Evolutionary conservation across 2,329 filamentous ascomycete genomes (phyloP).

Genomic region (Ophiognomonia clavigignenti-juglandacearum): DNA sequence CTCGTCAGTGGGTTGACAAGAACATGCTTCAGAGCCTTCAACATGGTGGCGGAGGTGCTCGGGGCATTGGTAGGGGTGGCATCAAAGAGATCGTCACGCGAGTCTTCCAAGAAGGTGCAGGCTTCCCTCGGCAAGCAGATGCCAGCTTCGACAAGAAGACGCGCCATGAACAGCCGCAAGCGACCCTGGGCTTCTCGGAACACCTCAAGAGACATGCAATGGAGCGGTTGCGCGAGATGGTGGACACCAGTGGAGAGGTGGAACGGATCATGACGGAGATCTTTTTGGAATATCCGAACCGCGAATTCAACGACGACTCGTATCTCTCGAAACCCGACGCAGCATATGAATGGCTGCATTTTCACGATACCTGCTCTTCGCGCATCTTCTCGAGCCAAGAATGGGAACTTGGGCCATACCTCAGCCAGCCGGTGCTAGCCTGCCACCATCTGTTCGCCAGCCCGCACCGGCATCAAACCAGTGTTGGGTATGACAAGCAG

Average conservation of each 20-base stretch:
- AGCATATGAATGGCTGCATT: slow-evolving; percentile 93
- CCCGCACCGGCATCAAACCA: slow-evolving; percentile 46
- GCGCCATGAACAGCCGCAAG: slow-evolving; percentile 48
- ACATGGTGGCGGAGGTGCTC: slow-evolving; percentile 65
- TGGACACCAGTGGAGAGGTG: slow-evolving; percentile 73
- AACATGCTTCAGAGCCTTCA: slow-evolving; percentile 64
- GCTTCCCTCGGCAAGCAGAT: slow-evolving; percentile 60
- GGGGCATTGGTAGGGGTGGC: slow-evolving; percentile 67
- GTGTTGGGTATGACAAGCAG: slow-evolving; percentile 37
- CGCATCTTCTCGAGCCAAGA: slow-evolving; percentile 80
- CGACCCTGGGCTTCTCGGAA: slow-evolving; percentile 67
- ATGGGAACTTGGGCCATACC: slow-evolving; percentile 86
- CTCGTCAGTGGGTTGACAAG: slow-evolving; percentile 71
- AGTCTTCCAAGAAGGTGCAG: slow-evolving; percentile 75
- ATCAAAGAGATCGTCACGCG: slow-evolving; percentile 70
- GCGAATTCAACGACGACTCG: slow-evolving; percentile 89
- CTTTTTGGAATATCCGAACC: slow-evolving; percentile 79
- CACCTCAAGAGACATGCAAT: slow-evolving; percentile 67
- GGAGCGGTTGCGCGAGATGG: slow-evolving; percentile 67
- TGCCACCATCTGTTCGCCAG: slow-evolving; percentile 91
- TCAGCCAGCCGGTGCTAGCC: slow-evolving; percentile 79
- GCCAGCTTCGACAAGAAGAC: slow-evolving; percentile 38
- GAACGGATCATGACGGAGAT: slow-evolving; percentile 78
- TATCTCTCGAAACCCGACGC: slow-evolving; percentile 81
- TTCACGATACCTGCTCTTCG: slow-evolving; percentile 79